These are phyloP conservation scores for Starmerella ratchasimensis DNA, from an alignment of 805 yeast genomes.

Conservation along the genomic window DNA sequence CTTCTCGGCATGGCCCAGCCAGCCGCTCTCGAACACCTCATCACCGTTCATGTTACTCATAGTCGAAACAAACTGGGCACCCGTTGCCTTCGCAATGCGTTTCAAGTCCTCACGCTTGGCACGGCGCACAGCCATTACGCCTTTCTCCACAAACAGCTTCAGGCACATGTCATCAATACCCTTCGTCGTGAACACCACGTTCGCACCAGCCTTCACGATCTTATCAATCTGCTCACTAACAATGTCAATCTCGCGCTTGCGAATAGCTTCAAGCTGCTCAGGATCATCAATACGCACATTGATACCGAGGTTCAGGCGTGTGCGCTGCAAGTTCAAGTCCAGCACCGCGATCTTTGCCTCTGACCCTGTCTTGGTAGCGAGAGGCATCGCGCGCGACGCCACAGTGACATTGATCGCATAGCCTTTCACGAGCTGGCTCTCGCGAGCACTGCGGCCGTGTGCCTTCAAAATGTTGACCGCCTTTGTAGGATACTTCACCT, in stretches of 20 bases:
- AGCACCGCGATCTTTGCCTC: slow-evolving; percentile 71
- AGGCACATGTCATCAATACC: slow-evolving; percentile 89
- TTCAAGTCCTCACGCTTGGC: slow-evolving; percentile 93
- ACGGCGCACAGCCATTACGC: slow-evolving; percentile 91
- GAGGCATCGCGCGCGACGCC: slow-evolving; percentile 93
- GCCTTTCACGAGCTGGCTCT: slow-evolving; percentile 78
- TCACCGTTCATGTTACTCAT: slow-evolving; percentile 94
- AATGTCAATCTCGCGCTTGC: slow-evolving; percentile 79
- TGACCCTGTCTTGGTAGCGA: slow-evolving; percentile 37
- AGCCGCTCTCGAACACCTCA: slow-evolving; percentile 73
- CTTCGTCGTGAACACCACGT: slow-evolving; percentile 82
- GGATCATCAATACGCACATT: slow-evolving; percentile 95
- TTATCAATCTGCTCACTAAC: slow-evolving; percentile 69
- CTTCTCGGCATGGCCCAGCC: slow-evolving; percentile 79
- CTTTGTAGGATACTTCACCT: slow-evolving; percentile 66
- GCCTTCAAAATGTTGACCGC: slow-evolving; percentile 94
- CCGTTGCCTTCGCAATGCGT: slow-evolving; percentile 95
- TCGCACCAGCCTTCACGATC: slow-evolving; percentile 78
- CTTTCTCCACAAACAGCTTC: slow-evolving; percentile 81
- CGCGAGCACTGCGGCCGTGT: slow-evolving; percentile 85
- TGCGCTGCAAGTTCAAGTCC: slow-evolving; percentile 88
- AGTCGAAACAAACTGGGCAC: slow-evolving; percentile 77
- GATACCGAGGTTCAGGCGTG: slow-evolving; percentile 96
- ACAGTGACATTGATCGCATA: slow-evolving; percentile 94
- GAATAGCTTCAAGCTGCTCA: slow-evolving; percentile 83